A percentile compares a stretch with the other conserved stretches of the same genome.
Evolutionary conservation across 495 filamentous ascomycete species (phyloP).

Genomic region (Alectoria sarmentosa): DNA sequence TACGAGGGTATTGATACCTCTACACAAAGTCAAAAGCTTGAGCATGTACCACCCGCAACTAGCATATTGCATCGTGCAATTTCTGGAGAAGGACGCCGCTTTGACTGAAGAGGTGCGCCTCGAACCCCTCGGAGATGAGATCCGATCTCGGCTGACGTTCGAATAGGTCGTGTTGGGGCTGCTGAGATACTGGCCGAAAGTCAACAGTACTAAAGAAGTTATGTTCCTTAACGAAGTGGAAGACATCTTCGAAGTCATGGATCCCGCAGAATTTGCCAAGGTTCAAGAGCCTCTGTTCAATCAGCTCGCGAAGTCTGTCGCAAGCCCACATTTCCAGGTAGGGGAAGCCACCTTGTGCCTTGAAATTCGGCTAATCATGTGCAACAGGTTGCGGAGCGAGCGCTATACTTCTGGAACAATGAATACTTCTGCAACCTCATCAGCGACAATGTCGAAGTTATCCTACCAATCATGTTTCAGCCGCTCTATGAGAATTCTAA

Average conservation of each 20-base stretch:
- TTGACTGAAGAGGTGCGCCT: conserved; percentile 83
- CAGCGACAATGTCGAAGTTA: conserved; percentile 97
- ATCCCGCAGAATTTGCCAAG: conserved; percentile 96
- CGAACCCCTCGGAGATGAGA: conserved; percentile 9
- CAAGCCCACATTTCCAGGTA: conserved; percentile 96
- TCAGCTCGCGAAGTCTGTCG: conserved; percentile 94
- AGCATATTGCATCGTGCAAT: conserved; percentile 98
- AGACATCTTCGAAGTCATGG: conserved; percentile 99
- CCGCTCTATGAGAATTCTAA: conserved; percentile 99
- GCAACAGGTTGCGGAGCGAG: conserved; percentile 78
- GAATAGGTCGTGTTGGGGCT: conserved; percentile 84
- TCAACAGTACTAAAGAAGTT: conserved; percentile 98
- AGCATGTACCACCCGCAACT: conserved; percentile 99
- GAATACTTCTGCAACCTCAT: conserved; percentile 99
- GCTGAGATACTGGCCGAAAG: conserved; percentile 96
- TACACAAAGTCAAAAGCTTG: conserved; percentile 97
- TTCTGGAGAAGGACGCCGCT: conserved; percentile 95
- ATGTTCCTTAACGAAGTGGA: conserved; percentile 99
- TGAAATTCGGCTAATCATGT: conserved; percentile 7
- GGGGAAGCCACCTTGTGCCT: conserved; percentile 14
- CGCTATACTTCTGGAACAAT: conserved; percentile 99
- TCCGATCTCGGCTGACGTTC: conserved; percentile 10
- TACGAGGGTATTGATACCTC: conserved; percentile 81
- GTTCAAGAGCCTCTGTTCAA: conserved; percentile 97
- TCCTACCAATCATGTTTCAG: conserved; percentile 98